These are phyloP conservation scores for Candida pseudoviswanathii DNA, from an alignment of 1,139 yeast genomes.

Conservation along the genomic window DNA sequence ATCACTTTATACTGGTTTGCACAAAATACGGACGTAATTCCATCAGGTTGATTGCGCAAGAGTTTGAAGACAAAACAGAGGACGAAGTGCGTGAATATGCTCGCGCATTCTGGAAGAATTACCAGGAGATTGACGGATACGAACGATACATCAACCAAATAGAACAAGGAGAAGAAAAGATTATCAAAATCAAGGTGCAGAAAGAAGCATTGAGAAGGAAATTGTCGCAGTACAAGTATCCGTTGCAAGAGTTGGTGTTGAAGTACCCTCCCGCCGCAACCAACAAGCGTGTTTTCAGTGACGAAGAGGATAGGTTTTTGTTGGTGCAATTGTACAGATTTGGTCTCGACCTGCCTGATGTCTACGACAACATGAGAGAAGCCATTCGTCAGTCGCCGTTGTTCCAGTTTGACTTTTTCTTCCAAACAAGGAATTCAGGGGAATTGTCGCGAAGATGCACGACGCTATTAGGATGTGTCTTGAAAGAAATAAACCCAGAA, in stretches of 20 bases:
- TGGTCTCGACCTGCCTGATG: conserved; percentile 67
- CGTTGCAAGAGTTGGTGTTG: conserved; percentile 63
- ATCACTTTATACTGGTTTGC: conserved; percentile 60
- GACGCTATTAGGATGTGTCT: conserved; percentile 64
- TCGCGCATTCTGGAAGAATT: conserved; percentile 65
- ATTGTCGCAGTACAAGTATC: conserved; percentile 59
- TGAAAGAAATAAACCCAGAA: conserved; percentile 52
- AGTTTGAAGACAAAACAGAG: conserved; percentile 64
- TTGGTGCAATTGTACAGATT: conserved; percentile 63
- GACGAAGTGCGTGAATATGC: conserved; percentile 73
- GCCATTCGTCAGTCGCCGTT: conserved; percentile 61
- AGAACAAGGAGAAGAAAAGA: conserved; percentile 76
- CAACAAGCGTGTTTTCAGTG: conserved; percentile 61
- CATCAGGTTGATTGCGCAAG: conserved; percentile 59
- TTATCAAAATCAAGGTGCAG: conserved; percentile 57
- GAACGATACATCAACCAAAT: conserved; percentile 68
- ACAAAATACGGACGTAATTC: conserved; percentile 73
- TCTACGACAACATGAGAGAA: conserved; percentile 64
- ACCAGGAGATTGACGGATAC: conserved; percentile 68
- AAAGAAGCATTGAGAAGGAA: conserved; percentile 70
- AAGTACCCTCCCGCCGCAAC: conserved; percentile 63
- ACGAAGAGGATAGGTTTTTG: conserved; percentile 74
- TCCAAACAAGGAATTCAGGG: conserved; percentile 64
- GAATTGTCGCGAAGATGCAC: conserved; percentile 71
- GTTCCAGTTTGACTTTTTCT: conserved; percentile 70